A percentile compares a stretch with the other conserved stretches of the same genome.
Evolutionary conservation across 441 rosid genomes (phyloP).

Genomic region (Omphalea diandra): DNA sequence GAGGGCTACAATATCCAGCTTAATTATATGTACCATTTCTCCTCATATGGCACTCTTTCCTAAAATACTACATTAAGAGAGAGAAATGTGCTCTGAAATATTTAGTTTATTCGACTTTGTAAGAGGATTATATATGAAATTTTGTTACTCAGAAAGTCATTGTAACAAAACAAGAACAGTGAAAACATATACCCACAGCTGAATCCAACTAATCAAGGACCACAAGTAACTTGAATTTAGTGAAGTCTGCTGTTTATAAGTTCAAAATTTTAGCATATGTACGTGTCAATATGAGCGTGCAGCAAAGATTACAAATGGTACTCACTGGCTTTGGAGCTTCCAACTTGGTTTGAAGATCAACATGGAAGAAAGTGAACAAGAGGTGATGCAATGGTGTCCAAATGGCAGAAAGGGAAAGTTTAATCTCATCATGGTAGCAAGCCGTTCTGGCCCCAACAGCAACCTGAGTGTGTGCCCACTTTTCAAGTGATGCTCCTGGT

Average conservation of each 20-base stretch:
- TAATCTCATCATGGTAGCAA: constrained; percentile 94
- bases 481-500: constrained; percentile 68
- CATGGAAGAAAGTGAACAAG: constrained; percentile 93
- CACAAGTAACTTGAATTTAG: not conserved
- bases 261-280: not conserved
- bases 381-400: constrained; percentile 98
- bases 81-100: too few relatives aligned
- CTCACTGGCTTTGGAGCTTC: constrained; percentile 99
- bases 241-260: not conserved
- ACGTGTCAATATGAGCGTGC: constrained; percentile 2
- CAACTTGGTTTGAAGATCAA: constrained; percentile 96
- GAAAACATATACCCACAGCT: not conserved
- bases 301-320: constrained; percentile 14
- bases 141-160: not conserved
- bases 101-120: too few relatives aligned
- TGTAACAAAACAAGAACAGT: not conserved
- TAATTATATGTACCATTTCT: too few relatives aligned
- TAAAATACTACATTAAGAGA: not conserved
- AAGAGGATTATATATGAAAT: too few relatives aligned
- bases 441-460: constrained; percentile 89
- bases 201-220: not conserved
- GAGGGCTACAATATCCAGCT: too few relatives aligned
- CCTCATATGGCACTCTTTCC: not conserved
- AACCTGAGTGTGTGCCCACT: constrained; percentile 94
- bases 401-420: constrained; percentile 84